Conservation (phyloP, 371 early-diverging fungal genomes). For the Rhizomucor miehei region DNA sequence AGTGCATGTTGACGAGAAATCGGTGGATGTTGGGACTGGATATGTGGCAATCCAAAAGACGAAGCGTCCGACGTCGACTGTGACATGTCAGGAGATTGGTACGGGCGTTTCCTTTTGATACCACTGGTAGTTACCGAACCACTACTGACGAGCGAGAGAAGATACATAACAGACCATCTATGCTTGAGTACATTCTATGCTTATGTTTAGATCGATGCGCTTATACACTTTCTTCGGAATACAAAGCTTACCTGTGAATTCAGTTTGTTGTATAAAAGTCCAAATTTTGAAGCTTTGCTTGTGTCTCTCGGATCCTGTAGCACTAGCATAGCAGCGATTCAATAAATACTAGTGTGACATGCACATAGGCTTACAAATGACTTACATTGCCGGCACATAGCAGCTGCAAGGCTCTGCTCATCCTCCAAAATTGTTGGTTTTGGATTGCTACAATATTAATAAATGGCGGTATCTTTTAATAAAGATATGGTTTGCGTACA, state of each 20-base stretch:
- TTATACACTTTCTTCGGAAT: not conserved
- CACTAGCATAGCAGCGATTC: conserved; percentile 35
- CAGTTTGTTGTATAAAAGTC: conserved; percentile 63
- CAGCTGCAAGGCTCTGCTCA: conserved; percentile 59
- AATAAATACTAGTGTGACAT: not conserved
- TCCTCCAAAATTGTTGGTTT: conserved; percentile 58
- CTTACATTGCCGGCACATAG: conserved; percentile 68
- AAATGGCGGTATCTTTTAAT: not conserved
- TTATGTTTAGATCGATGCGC: not conserved
- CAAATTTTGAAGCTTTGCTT: conserved; percentile 61
- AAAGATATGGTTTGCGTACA: not conserved
- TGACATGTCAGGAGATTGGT: no score
- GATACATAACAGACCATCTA: conserved; percentile 75
- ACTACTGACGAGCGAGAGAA: conserved; percentile 54
- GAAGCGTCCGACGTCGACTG: not conserved
- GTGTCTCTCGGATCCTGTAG: conserved; percentile 44
- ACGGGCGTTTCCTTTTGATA: no score
- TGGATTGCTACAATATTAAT: conserved; percentile 44
- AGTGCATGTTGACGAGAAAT: not conserved
- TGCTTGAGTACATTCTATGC: conserved; percentile 44
- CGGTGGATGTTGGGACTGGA: conserved; percentile 2
- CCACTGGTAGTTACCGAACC: no score
- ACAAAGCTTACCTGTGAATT: conserved; percentile 46
- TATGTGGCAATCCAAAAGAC: conserved; percentile 11
- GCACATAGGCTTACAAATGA: not conserved